Base-by-base conservation (phyloP, 768 basidiomycete species). In the Phylloporus sp. region DNA sequence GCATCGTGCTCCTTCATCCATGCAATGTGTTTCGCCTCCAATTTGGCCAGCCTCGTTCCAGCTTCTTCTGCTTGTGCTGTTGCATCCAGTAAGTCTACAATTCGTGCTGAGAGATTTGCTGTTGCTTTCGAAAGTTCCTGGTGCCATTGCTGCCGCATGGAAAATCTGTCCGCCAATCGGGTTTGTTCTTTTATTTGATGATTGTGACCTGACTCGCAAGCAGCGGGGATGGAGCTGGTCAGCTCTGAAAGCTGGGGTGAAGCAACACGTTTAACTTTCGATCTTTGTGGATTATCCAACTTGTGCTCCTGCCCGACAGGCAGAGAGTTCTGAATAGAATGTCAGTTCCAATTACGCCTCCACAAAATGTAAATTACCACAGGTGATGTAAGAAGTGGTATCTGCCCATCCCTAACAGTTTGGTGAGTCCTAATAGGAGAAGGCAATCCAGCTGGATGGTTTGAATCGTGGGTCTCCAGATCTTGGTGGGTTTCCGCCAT, bases 201-300 rank as follows among this genome's bases (percentile, higher is more conserved):
- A 10, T 37, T 53, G n/a, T 59, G 65, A 17, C 66, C 63, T 9
- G 49, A 50, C n/a, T 65, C 60, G 53, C 62, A 54, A 23, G 55
- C 42, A n/a, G 36, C 52, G 17, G 36, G 53, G 4, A 56, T 52
- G 0, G 54, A 49, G 2, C 22, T 45, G 1, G 50, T 56, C 13
- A 46, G 55, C 20, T 55, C 49, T 18, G 53, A 46, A n/a, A 54
- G 56, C 17, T 44, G 45, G 14, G 9, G 47, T 6, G 43, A 13
- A 24, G 46, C 42, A 1, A 37, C 42, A n/a, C 64, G 46, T 18
- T 66, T 48, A 0, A 21, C 20, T 17, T 50, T 28, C 36, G 54
- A 31, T 3, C 22, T 11, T 28, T 52, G 44, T 2, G 42, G 0
- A 5, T 10, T 43, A 14, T 45, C 32, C 47, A 62, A 37, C 37